These are phyloP conservation scores for Fermentozyma sake DNA, from an alignment of 1,139 yeast species.

Conservation along the genomic window DNA sequence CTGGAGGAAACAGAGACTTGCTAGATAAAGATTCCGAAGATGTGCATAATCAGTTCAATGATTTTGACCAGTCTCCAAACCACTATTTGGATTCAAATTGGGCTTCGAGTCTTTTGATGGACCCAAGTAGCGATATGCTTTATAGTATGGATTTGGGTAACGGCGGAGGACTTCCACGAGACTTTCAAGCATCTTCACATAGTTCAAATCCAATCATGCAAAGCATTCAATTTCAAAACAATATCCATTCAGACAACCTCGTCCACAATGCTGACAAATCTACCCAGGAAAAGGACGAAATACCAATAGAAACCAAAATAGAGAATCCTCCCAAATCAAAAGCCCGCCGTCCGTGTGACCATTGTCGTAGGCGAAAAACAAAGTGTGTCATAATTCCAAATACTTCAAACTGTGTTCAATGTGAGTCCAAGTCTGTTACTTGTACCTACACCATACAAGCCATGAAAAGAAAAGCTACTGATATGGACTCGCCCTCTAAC, in stretches of 20 bases:
- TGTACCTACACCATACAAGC: constrained; percentile 50
- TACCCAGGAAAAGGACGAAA: constrained; percentile 4
- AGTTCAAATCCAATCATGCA: constrained; percentile 23
- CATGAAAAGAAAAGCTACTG: constrained; percentile 26
- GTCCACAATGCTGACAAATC: constrained; percentile 3
- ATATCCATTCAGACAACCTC: constrained; percentile 16
- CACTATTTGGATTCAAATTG: constrained; percentile 44
- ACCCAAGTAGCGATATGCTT: constrained; percentile 33
- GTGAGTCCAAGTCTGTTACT: constrained; percentile 62
- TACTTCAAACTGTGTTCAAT: constrained; percentile 57
- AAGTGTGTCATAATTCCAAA: constrained; percentile 62
- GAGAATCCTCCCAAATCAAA: constrained; percentile 12
- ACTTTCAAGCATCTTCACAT: constrained; percentile 1
- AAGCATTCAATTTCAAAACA: constrained; percentile 31
- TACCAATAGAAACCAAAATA: not conserved
- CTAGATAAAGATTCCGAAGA: too few species aligned
- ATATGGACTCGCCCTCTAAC: constrained; percentile 14
- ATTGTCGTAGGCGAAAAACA: constrained; percentile 61
- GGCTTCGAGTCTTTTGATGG: constrained; percentile 37
- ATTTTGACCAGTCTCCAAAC: constrained; percentile 23
- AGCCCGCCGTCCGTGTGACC: constrained; percentile 58
- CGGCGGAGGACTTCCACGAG: not conserved
- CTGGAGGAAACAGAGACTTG: too few species aligned
- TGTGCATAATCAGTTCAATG: constrained; percentile 4
- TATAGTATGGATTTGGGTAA: constrained; percentile 23